Evolutionary conservation across 2,329 filamentous ascomycete species (phyloP), one percentile per base, ranked within the genome.

Genomic region (Aspergillus sp.): DNA sequence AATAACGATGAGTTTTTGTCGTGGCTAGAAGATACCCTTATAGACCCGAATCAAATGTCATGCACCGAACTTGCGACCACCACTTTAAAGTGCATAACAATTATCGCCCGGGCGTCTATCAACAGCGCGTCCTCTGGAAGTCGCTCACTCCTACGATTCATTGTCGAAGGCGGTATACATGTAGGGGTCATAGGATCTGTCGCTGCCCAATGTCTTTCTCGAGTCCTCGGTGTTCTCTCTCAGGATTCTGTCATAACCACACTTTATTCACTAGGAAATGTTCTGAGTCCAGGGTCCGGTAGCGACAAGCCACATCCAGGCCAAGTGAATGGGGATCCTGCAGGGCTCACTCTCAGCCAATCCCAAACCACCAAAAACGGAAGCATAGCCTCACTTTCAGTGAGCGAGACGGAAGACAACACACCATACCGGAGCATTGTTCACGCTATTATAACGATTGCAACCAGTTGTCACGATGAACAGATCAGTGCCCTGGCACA

Each of bases 191-290:
- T 87, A 12, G 87, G 95, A 43, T 82, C 81, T 2, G 83, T 93
- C 34, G 93, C 93, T 26, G 91, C 93, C n/a, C 86, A 87, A 63
- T 95, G 89, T 65, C 80, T 99, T 34, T 92, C 93, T 2, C 89
- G 88, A 63, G 86, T 96, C 17, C 79, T 99, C 55, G 88, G 88
- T 64, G 82, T 89, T 66, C 82, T 98, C 12, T 96, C 95, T 1
- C 90, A 96, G 66, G 95, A 99, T 78, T 89, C 92, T 36, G 85
- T 96, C 36, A 98, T 99, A 64, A 96, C 93, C 5, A 98, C 93
- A 1, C 80, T 99, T 9, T 99, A 99, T 75, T 95, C 92, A 0
- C 82, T 99, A n/a, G 95, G 95, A 18, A 99, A 99, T 70, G 89
- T 96, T 4, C 81, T 99, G 13, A 97, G 92, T 65, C 88, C 91